Conservation (phyloP, 2,329 filamentous ascomycete species). For the Pseudogymnoascus sp. region DNA sequence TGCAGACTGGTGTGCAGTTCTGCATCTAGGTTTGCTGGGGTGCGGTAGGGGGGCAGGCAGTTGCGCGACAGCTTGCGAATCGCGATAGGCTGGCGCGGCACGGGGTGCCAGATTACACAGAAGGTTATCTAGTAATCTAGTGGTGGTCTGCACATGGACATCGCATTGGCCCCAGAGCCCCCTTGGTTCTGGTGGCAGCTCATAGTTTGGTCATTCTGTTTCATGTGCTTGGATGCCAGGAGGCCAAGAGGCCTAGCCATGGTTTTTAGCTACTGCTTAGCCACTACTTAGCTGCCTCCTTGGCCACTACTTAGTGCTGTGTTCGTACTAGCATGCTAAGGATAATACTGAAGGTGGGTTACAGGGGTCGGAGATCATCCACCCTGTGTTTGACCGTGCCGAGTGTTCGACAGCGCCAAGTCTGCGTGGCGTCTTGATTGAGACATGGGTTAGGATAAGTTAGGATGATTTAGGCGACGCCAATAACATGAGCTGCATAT, state of each 20-base stretch:
- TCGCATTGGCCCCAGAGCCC: background rate
- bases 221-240: background rate
- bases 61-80: background rate
- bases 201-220: background rate
- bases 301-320: background rate
- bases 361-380: constrained; percentile 4
- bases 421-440: background rate
- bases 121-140: background rate
- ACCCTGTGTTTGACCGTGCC: background rate
- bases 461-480: background rate
- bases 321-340: background rate
- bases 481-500: background rate
- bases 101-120: background rate
- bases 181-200: background rate
- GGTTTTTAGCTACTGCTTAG: background rate
- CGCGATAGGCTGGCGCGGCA: background rate
- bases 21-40: background rate
- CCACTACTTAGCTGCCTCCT: no score
- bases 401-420: background rate
- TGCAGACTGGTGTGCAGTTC: background rate
- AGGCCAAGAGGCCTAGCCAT: background rate
- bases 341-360: background rate
- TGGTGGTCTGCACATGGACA: background rate
- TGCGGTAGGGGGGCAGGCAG: background rate
- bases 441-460: background rate